Conservation (phyloP, 116 monocot species). For the Papilionanthe hybrid region DNA sequence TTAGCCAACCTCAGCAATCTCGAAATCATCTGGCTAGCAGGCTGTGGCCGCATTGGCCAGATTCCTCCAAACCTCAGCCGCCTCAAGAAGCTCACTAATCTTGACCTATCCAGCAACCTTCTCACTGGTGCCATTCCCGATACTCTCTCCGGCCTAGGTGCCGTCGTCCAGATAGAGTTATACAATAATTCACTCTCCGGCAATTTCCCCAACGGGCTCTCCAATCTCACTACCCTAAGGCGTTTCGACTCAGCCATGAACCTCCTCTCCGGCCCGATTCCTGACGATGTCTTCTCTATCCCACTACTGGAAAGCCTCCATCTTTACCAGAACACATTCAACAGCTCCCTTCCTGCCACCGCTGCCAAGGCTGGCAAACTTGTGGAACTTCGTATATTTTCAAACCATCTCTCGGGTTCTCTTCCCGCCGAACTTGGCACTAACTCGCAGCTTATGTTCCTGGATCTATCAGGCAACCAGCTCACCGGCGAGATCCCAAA, state of each 20-base stretch:
- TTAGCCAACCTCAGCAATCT: slow-evolving; percentile 22
- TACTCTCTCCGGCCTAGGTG: slow-evolving; percentile 30
- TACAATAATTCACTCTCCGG: slow-evolving; percentile 19
- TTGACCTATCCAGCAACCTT: slow-evolving; percentile 37
- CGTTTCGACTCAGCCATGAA: slow-evolving; percentile 61
- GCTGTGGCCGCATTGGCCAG: slow-evolving; percentile 30
- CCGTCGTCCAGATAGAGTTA: slow-evolving; percentile 50
- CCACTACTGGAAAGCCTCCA: slow-evolving; percentile 68
- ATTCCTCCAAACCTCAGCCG: slow-evolving; percentile 28
- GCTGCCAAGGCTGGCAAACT: slow-evolving; percentile 30
- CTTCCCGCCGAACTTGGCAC: slow-evolving; percentile 57
- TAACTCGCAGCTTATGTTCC: slow-evolving; percentile 33
- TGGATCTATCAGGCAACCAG: slow-evolving; percentile 57
- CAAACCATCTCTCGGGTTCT: slow-evolving; percentile 48
- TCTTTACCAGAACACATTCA: slow-evolving; percentile 58
- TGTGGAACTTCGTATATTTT: slow-evolving; percentile 48
- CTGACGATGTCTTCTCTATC: slow-evolving; percentile 27
- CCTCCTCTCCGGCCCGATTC: slow-evolving; percentile 29
- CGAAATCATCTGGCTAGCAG: slow-evolving; percentile 36
- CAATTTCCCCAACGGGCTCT: slow-evolving; percentile 43
- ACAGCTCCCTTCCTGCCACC: slow-evolving; percentile 40
- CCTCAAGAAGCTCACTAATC: slow-evolving; percentile 27
- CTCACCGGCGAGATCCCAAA: slow-evolving; percentile 60
- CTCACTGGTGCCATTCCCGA: slow-evolving; percentile 28
- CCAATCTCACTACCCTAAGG: slow-evolving; percentile 29